phyloP scores from a whole-genome alignment of 805 yeast species.

The Wickerhamomyces queroliae region DNA sequence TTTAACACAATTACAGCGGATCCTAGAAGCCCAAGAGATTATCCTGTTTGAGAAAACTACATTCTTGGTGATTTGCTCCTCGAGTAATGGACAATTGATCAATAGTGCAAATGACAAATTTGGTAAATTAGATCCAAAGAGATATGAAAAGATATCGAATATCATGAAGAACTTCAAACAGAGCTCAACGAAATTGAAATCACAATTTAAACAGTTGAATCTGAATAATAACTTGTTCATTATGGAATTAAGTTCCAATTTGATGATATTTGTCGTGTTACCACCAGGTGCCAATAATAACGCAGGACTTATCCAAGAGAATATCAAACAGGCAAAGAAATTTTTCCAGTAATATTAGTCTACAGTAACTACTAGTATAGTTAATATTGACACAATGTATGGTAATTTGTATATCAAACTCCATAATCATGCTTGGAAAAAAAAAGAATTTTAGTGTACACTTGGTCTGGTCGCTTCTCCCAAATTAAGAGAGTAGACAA shows the following conservation, averaged over 20 bases:
- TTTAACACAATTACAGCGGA: conserved; percentile 62
- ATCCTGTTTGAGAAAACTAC: conserved; percentile 92
- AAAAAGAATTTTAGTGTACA: too few relatives aligned
- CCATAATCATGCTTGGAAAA: neutral
- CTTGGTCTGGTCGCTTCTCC: too few relatives aligned
- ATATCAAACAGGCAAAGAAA: conserved; percentile 49
- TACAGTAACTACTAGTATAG: neutral
- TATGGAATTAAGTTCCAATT: conserved; percentile 51
- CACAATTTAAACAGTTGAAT: conserved; percentile 74
- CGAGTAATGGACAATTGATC: conserved; percentile 19
- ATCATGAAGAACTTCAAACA: conserved; percentile 93
- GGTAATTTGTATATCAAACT: too few relatives aligned
- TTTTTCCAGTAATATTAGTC: conserved; percentile 34
- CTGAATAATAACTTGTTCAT: conserved; percentile 54
- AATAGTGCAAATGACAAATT: conserved; percentile 7
- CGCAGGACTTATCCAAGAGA: conserved; percentile 45
- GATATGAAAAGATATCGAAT: conserved; percentile 91
- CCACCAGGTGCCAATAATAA: conserved; percentile 34
- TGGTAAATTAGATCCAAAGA: conserved; percentile 65
- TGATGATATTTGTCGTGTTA: conserved; percentile 57
- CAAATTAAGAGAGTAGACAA: too few relatives aligned
- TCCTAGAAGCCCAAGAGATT: conserved; percentile 82
- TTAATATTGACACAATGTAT: too few relatives aligned
- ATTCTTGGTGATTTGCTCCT: conserved; percentile 54
- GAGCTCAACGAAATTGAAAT: conserved; percentile 78